Base-by-base conservation (phyloP, 495 filamentous ascomycete species). In the Sphaerosporella brunnea region DNA sequence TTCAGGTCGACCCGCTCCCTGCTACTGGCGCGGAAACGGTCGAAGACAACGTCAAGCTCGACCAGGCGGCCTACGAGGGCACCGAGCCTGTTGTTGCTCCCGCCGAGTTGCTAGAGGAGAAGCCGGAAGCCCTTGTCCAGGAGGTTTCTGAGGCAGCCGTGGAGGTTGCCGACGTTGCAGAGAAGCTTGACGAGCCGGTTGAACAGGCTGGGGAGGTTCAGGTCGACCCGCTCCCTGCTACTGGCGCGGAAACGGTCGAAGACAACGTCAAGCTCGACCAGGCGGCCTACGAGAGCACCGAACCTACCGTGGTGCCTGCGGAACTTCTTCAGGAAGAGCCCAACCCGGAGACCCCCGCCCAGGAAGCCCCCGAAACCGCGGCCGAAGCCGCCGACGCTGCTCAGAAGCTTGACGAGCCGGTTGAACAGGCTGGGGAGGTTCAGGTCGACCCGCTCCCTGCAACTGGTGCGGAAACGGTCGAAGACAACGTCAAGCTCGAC, bases 401-500 rank as follows among this genome's bases (percentile, higher is more conserved):
- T 2, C 15, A 44, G 40, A 26, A 25, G 13, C 16, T 44, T 16
- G 40, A 44, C 21, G 36, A 11, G 13, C 2, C 32, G 13, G 32
- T n/a, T n/a, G n/a, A 32, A 7, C 28, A 7, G 5, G 5, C 28
- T 7, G 7, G 13, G 11, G 36, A 39, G 10, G 41, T 44, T 23
- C 19, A 32, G 30, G 28, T 36, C n/a, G 43, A 46, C n/a, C 43
- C 43, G 2, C 10, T 44, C n/a, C 26, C 43, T 7, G 43, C 20
- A 3, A n/a, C 28, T 18, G 43, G 35, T 2, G 20, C 11, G 1
- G 43, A 36, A 20, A 2, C 43, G 9, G 62, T 72, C 53, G 63
- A 71, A 24, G 71, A 68, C 51, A 69, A 70, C 37, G 82, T 82
- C 36, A 80, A 73, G 45, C 71, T 81, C 7, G 85, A 93, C 60